These are phyloP conservation scores for Trichoderma aggressivum DNA, from an alignment of 2,329 filamentous ascomycete species.

Conservation along the genomic window DNA sequence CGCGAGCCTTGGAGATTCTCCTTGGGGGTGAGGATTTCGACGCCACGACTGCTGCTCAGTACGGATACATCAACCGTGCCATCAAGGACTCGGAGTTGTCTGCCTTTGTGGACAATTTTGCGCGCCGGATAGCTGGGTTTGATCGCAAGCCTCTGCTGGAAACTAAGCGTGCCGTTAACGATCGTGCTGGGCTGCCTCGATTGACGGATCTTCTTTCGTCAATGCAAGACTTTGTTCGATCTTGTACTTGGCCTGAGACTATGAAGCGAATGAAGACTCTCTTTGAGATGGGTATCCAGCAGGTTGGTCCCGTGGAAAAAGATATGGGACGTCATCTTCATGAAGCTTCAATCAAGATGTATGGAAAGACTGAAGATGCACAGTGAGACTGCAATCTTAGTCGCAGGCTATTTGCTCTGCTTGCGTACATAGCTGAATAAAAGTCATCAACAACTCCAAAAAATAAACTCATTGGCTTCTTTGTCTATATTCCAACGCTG, in stretches of 20 bases:
- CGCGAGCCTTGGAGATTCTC: background rate
- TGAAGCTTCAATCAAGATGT: background rate
- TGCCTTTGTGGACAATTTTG: background rate
- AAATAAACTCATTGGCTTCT: background rate
- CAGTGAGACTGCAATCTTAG: background rate
- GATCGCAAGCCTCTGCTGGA: background rate
- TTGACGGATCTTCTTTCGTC: background rate
- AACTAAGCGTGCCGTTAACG: background rate
- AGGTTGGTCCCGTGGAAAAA: background rate
- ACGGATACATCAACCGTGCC: background rate
- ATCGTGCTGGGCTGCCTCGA: background rate
- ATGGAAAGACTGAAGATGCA: background rate
- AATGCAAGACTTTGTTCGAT: background rate
- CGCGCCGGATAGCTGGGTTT: background rate
- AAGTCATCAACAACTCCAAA: background rate
- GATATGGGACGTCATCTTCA: background rate
- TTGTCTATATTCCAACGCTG: background rate
- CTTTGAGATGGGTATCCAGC: background rate
- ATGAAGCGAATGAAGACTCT: background rate
- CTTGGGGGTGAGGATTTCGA: background rate
- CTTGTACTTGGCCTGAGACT: background rate
- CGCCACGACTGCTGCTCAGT: conserved; percentile 2
- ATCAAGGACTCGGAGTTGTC: background rate
- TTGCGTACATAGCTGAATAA: background rate
- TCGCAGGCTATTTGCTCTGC: background rate